Evolutionary conservation across 2,329 filamentous ascomycete species (phyloP).

Genomic region (Trichoderma simmonsii): DNA sequence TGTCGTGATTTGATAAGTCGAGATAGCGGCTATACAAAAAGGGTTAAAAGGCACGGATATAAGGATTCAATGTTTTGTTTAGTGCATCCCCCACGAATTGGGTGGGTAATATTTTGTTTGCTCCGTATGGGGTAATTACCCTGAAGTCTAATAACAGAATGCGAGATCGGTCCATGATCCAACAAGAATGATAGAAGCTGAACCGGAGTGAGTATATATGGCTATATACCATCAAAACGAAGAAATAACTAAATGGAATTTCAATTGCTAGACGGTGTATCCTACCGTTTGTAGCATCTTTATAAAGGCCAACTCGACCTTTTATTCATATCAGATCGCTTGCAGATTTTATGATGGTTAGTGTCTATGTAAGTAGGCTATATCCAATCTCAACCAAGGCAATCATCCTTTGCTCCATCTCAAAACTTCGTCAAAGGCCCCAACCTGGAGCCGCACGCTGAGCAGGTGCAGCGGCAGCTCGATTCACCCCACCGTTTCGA

Average conservation of each 20-base stretch:
- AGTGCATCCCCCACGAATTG: conserved; percentile 11
- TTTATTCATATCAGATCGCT: background rate
- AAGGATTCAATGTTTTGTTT: background rate
- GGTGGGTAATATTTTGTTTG: background rate
- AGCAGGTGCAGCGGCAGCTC: background rate
- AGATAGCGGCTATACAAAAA: background rate
- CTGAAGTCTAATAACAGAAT: background rate
- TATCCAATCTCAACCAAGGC: background rate
- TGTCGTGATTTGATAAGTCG: conserved; percentile 20
- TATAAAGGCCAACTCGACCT: background rate
- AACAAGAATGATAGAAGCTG: background rate
- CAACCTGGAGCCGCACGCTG: background rate
- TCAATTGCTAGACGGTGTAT: background rate
- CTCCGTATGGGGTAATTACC: background rate
- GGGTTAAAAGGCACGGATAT: background rate
- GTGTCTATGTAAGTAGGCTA: background rate
- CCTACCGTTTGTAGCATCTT: background rate
- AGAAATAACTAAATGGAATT: background rate
- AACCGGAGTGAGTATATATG: background rate
- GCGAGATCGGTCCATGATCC: background rate
- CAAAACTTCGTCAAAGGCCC: background rate
- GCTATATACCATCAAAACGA: background rate
- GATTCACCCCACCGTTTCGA: background rate
- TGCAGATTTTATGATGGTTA: background rate
- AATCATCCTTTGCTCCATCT: background rate